phyloP scores from a whole-genome alignment of 129 eudicot species.

The Heracleum sosnowskyi region DNA sequence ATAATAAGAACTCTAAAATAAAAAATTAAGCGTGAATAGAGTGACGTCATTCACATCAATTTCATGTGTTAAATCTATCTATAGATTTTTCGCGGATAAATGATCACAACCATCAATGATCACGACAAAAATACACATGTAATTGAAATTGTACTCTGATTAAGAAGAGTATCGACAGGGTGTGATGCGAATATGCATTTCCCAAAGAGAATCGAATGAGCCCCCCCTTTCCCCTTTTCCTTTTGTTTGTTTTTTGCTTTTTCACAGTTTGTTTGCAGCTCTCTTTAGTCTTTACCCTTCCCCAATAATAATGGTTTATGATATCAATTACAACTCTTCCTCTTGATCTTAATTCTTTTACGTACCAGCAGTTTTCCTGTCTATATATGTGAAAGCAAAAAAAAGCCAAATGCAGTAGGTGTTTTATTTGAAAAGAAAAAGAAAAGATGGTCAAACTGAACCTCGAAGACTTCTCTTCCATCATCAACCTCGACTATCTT shows the following conservation, averaged over 20 bases:
- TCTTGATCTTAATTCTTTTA: not conserved
- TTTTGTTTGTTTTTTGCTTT: not conserved
- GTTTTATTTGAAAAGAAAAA: conserved; percentile 35
- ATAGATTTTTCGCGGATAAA: too few relatives aligned
- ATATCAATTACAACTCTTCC: not conserved
- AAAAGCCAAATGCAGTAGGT: conserved; percentile 14
- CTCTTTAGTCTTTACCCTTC: conserved; percentile 54
- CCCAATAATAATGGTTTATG: conserved; percentile 38
- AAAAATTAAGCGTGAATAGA: too few relatives aligned
- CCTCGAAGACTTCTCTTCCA: conserved; percentile 91
- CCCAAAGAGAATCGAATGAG: conserved; percentile 50
- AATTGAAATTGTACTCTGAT: too few relatives aligned
- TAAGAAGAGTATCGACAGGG: too few relatives aligned
- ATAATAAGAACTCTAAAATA: too few relatives aligned
- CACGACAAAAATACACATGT: too few relatives aligned
- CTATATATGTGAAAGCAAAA: conserved; percentile 37
- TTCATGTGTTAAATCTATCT: too few relatives aligned
- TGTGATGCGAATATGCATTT: too few relatives aligned
- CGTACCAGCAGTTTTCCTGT: not conserved
- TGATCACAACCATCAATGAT: too few relatives aligned
- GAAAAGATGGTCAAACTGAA: conserved; percentile 67
- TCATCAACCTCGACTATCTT: conserved; percentile 79
- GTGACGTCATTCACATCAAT: too few relatives aligned
- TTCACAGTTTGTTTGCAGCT: conserved; percentile 47
- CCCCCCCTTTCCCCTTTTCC: not conserved